These are phyloP conservation scores for Fraxinus greggii DNA, from an alignment of 305 asterid genomes.

Conservation along the genomic window DNA sequence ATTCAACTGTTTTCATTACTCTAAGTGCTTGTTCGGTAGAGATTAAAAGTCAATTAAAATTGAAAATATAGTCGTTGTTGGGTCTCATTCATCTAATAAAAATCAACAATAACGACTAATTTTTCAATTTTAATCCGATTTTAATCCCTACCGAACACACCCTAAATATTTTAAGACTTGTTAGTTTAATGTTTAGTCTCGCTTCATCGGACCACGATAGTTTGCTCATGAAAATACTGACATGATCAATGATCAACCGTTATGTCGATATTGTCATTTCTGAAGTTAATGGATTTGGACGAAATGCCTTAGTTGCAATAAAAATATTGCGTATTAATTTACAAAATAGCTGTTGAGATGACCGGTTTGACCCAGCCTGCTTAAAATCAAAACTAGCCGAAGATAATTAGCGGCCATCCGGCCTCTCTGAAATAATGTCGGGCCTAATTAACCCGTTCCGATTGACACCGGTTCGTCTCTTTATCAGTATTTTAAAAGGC, in stretches of 20 bases:
- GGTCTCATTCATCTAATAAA: no score
- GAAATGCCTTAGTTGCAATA: background rate
- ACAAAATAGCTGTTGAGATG: background rate
- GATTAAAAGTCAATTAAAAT: no score
- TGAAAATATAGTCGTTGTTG: no score
- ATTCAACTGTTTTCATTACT: background rate
- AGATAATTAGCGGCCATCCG: background rate
- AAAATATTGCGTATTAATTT: background rate
- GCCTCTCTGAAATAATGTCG: background rate
- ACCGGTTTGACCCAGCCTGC: background rate
- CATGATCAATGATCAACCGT: background rate
- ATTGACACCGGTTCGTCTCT: background rate
- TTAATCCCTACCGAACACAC: no score
- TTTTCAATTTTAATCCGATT: no score
- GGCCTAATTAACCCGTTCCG: background rate
- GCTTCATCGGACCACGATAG: background rate
- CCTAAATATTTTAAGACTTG: background rate
- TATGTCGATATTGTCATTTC: background rate
- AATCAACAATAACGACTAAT: no score
- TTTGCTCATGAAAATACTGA: background rate
- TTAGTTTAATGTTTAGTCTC: background rate
- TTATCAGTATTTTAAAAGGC: background rate
- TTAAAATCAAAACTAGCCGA: background rate
- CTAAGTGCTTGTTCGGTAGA: no score
- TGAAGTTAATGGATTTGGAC: background rate